Percentiles rank a stretch among this genome's conserved stretches.
phyloP scores from a whole-genome alignment of 2,329 filamentous ascomycete genomes.

The Atkinsonella texensis region DNA sequence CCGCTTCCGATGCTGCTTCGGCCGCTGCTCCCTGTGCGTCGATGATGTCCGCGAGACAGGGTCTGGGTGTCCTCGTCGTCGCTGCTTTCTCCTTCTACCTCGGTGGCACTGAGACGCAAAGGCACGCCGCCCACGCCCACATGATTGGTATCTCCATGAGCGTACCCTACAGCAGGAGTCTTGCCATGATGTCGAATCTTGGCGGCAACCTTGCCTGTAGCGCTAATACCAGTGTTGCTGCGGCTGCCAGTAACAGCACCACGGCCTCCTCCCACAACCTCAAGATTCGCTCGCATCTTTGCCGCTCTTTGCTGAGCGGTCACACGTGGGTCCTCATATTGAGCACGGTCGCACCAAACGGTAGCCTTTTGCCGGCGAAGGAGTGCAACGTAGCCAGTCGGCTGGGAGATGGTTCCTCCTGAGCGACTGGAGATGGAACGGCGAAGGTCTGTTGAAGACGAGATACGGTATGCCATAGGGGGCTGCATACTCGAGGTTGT shows the following conservation, averaged over 20 bases:
- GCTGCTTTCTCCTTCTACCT: conserved; percentile 80
- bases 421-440: conserved; percentile 76
- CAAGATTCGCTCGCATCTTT: conserved; percentile 73
- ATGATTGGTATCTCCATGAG: conserved; percentile 57
- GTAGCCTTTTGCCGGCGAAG: conserved; percentile 95
- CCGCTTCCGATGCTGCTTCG: conserved; percentile 53
- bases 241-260: conserved; percentile 33
- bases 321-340: conserved; percentile 79
- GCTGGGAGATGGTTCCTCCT: conserved; percentile 37
- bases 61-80: conserved; percentile 53
- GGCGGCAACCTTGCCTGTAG: conserved; percentile 55
- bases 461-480: conserved; percentile 44
- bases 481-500: conserved; percentile 58
- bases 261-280: conserved; percentile 55
- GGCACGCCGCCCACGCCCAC: conserved; percentile 70
- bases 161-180: conserved; percentile 66
- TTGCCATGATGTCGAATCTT: conserved; percentile 87
- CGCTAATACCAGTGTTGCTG: conserved; percentile 50
- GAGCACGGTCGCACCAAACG: conserved; percentile 92
- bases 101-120: conserved; percentile 83
- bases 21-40: conserved; percentile 62
- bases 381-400: conserved; percentile 84
- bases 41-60: conserved; percentile 45
- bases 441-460: conserved; percentile 47
- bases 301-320: conserved; percentile 75